phyloP scores from a whole-genome alignment of 768 basidiomycete genomes.

The Hypsizygus marmoreus region DNA sequence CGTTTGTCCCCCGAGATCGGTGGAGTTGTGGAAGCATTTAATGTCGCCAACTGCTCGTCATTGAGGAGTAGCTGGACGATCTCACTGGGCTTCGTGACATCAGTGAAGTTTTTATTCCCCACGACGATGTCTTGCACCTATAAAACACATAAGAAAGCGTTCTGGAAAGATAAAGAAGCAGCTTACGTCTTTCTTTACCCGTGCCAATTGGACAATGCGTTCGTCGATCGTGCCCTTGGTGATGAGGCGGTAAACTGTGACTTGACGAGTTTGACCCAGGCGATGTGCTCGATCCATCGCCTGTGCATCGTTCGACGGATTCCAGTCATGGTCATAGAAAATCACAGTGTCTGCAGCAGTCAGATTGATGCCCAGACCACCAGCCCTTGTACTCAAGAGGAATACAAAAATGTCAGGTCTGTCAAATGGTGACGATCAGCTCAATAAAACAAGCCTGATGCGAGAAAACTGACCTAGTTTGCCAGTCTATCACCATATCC shows the following conservation, averaged over 20 bases:
- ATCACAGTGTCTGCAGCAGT: slow-evolving; percentile 96
- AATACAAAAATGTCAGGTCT: slow-evolving; percentile 91
- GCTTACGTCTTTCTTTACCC: slow-evolving; percentile 92
- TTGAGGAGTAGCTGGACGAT: slow-evolving; percentile 94
- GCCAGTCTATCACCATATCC: slow-evolving; percentile 99
- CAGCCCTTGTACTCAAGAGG: slow-evolving; percentile 90
- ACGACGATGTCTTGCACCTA: slow-evolving; percentile 99
- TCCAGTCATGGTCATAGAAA: slow-evolving; percentile 96
- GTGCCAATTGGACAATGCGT: slow-evolving; percentile 92
- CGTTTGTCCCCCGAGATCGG: slow-evolving; percentile 32
- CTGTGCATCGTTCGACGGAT: slow-evolving; percentile 96
- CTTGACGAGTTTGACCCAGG: slow-evolving; percentile 94
- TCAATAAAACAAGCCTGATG: not conserved
- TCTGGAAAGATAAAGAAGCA: slow-evolving; percentile 21
- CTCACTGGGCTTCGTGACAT: slow-evolving; percentile 92
- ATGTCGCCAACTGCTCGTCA: slow-evolving; percentile 85
- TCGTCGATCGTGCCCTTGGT: slow-evolving; percentile 96
- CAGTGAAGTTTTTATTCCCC: slow-evolving; percentile 93
- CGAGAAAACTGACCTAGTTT: slow-evolving; percentile 72
- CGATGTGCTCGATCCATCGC: slow-evolving; percentile 99
- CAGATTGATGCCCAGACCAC: slow-evolving; percentile 94
- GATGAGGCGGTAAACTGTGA: slow-evolving; percentile 94
- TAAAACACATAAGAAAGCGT: slow-evolving; percentile 9
- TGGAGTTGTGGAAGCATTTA: slow-evolving; percentile 50
- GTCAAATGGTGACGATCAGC: not conserved